Evolutionary conservation across 306 rosid genomes (phyloP), one percentile per base, ranked within the genome.

Genomic region (Rosa chinensis): DNA sequence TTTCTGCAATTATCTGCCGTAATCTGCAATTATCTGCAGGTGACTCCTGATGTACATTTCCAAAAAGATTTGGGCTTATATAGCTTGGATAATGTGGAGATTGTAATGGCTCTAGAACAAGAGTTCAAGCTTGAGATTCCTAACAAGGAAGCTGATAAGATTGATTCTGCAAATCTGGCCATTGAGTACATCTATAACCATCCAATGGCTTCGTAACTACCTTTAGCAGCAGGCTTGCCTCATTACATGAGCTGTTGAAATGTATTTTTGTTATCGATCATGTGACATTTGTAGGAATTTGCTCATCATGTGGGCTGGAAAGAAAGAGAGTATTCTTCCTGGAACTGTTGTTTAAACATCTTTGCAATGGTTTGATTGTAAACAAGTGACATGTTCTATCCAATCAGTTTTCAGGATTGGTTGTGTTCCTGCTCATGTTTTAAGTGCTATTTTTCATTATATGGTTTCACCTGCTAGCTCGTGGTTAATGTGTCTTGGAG

Each of bases 121-220:
- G 99, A 92, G 87, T 95, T 95, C 95, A 92, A 95, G 89, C 90
- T 92, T 72, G 97, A 95, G 90, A 95, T 92, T 71, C 99, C 99
- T 8, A 97, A 95, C 86, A 79, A 82, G 87, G 99, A 95, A 85
- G 99, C 99, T 23, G 98, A 85, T 82, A 92, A 88, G 84, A 91
- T 95, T 17, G 97, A 95, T 79, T 92, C 99, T 8, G 72, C 84
- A 48, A 59, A 85, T 75, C 95, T 92, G 78, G 97, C 99, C 66
- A 91, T 95, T 62, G 97, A 91, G 88, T 95, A 92, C 80, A 88
- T 95, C 89, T 81, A 85, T 75, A 91, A 91, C 89, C 99, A 92
- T 82, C 99, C 97, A 49, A 87, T 92, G 99, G 89, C 98, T 53
- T 28, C 93, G 84, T 94, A 87, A 85, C 43, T 5, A 58, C 42